Base-by-base conservation (phyloP, 2,329 filamentous ascomycete genomes). In the Apiospora phragmitis region DNA sequence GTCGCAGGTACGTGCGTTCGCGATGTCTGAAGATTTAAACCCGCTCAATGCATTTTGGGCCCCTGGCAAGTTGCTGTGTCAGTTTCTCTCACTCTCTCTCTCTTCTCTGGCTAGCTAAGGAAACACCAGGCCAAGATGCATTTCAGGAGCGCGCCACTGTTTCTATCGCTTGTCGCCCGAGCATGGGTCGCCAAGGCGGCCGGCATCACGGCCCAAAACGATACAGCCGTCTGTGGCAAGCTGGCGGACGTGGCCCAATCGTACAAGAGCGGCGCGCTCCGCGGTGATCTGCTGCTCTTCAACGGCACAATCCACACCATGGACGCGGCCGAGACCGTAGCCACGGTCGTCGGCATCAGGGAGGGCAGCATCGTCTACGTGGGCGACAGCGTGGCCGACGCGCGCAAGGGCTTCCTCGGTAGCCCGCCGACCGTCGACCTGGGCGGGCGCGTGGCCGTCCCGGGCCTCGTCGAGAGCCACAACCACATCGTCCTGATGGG, bases 401-500 rank as follows among this genome's bases (percentile, higher is more conserved):
- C 76, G 4, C 62, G 72, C 1, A 38, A 47, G 2, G 49, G 65
- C 26, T 74, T 73, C 62, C 67, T 47, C 49, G 49, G 42, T 8
- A 7, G 68, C 21, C 74, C 73, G n/a, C 67, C n/a, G 32, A 67
- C 67, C 32, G 70, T 78, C 42, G 74, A 79, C 71, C 70, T 79
- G 11, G 35, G 71, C 12, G 75, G 74, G 5, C 74, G 71, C n/a
- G 65, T 74, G 1, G 72, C 75, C 2, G 66, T 77, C 14, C 76
- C 77, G 0, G 77, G 77, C 1, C 70, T 79, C 18, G 75, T 79
- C 69, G 76, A 78, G 71, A 73, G 74, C 66, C 77, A 79, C 71
- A 78, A 77, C 70, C 76, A 79, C 70, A 73, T 77, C 21, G 76
- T 79, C 24, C 70, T 79, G 6, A 67, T 79, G 26, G 76, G 77